Evolutionary conservation across 2,329 filamentous ascomycete genomes (phyloP).

Genomic region (Aulographum hederae): DNA sequence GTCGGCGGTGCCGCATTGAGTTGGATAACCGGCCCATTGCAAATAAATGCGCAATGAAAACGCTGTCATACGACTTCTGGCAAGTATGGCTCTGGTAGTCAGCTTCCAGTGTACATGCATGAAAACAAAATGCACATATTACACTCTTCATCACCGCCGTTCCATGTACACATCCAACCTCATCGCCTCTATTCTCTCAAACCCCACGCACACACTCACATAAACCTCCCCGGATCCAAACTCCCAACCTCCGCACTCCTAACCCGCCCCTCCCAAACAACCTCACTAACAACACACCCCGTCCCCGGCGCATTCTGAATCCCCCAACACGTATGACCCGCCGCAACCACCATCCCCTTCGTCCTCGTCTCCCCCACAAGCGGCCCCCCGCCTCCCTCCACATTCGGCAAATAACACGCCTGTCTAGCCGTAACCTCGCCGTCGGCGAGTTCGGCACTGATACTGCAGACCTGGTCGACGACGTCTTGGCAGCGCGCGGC

Average conservation of each 20-base stretch:
- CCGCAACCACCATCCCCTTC: slow-evolving; percentile 60
- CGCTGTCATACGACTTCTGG: too few relatives aligned
- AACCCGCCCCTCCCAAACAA: slow-evolving; percentile 25
- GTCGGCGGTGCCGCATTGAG: too few relatives aligned
- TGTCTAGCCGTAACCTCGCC: slow-evolving; percentile 52
- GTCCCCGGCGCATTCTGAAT: slow-evolving; percentile 92
- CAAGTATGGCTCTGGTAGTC: too few relatives aligned
- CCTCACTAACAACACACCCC: slow-evolving; percentile 25
- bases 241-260: slow-evolving; percentile 23
- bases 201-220: slow-evolving; percentile 2
- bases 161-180: too few relatives aligned
- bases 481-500: slow-evolving; percentile 67
- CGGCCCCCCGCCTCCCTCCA: slow-evolving; percentile 43
- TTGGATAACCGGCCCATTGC: too few relatives aligned
- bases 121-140: too few relatives aligned
- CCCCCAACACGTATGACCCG: slow-evolving; percentile 94
- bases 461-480: slow-evolving; percentile 52
- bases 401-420: slow-evolving; percentile 83
- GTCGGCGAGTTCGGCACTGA: slow-evolving; percentile 29
- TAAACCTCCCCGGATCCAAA: slow-evolving; percentile 19
- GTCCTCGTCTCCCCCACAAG: slow-evolving; percentile 60
- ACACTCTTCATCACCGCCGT: too few relatives aligned
- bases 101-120: too few relatives aligned
- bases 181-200: too few relatives aligned
- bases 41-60: too few relatives aligned